phyloP scores from a whole-genome alignment of 2,329 filamentous ascomycete genomes.

The Colletotrichum phormii region DNA sequence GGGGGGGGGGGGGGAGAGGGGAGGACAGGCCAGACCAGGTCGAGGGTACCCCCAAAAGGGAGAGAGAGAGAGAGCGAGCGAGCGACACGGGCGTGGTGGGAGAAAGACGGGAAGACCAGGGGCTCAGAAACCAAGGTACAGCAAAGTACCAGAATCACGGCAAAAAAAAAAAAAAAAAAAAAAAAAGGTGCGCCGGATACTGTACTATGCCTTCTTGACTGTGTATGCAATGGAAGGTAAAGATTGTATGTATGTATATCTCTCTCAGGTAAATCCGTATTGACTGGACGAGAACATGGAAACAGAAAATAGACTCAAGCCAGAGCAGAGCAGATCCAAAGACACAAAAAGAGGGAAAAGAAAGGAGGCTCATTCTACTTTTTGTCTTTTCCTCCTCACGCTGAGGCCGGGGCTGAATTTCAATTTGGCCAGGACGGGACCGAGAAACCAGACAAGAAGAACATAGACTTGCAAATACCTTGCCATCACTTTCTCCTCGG shows the following conservation, averaged over 20 bases:
- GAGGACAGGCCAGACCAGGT: background rate
- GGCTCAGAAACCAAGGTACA: background rate
- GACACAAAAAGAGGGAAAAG: background rate
- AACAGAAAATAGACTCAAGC: background rate
- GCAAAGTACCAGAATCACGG: background rate
- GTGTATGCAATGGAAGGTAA: background rate
- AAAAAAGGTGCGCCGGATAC: background rate
- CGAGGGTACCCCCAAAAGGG: background rate
- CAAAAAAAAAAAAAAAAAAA: no score
- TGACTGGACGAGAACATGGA: background rate
- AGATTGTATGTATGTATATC: background rate
- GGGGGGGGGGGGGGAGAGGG: background rate
- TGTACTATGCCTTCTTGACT: background rate
- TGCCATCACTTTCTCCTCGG: background rate
- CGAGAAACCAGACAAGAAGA: background rate
- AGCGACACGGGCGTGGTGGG: background rate
- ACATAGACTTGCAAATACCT: no score
- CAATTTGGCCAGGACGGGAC: background rate
- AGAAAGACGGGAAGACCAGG: background rate
- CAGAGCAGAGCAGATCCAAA: background rate
- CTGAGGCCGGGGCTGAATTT: background rate
- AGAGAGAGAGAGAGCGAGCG: background rate
- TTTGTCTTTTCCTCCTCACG: background rate
- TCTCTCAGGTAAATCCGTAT: background rate
- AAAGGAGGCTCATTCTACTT: background rate